Evolutionary conservation across 805 yeast genomes (phyloP).

Genomic region (Lipomyces spencermartinsiae): DNA sequence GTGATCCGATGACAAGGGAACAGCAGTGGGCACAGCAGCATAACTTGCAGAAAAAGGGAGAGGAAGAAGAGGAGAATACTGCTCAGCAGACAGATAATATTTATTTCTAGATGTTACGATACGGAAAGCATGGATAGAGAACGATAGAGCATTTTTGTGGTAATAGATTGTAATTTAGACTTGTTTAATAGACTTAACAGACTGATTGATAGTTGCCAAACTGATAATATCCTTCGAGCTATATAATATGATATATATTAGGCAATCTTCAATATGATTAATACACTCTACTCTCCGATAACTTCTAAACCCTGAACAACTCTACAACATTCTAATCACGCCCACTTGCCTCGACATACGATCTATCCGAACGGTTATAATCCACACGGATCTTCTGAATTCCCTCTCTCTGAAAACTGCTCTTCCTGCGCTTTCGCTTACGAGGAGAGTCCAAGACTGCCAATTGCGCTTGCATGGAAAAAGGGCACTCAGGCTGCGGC

Average conservation of each 20-base stretch:
- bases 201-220: background rate
- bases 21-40: constrained; percentile 32
- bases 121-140: background rate
- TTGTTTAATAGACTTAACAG: background rate
- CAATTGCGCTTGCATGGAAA: background rate
- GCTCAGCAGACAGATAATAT: background rate
- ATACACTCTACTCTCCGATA: background rate
- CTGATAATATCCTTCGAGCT: background rate
- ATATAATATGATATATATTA: background rate
- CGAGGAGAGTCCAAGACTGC: background rate
- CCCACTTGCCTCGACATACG: background rate
- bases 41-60: background rate
- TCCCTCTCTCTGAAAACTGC: background rate
- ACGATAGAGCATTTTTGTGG: background rate
- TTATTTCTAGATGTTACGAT: background rate
- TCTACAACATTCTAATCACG: background rate
- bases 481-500: constrained; percentile 1
- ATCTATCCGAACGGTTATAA: background rate
- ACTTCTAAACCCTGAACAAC: background rate
- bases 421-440: background rate
- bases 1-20: constrained; percentile 44
- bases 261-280: background rate
- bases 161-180: background rate
- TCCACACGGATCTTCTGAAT: background rate
- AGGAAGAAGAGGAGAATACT: constrained; percentile 12